A percentile compares a stretch with the other conserved stretches of the same genome.
Conservation (phyloP, 345 rosid genomes). For the Gynandropsis gynandra region DNA sequence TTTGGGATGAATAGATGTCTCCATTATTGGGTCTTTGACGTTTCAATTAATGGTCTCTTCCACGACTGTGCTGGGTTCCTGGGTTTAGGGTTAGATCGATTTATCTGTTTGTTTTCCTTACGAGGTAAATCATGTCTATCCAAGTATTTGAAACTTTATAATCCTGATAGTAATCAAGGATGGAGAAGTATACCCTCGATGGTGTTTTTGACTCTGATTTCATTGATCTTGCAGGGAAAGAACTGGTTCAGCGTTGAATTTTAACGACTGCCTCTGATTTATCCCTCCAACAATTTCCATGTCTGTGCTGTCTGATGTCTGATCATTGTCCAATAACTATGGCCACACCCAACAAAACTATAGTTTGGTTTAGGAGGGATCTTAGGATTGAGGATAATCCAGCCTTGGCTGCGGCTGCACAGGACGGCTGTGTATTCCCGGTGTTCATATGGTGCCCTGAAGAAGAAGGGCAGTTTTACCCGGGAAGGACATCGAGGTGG, state of each 20-base stretch:
- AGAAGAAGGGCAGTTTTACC: conserved; percentile 85
- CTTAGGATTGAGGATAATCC: conserved; percentile 93
- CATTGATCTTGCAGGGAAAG: not conserved
- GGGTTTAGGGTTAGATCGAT: not conserved
- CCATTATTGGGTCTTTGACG: not conserved
- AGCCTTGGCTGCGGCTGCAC: conserved; percentile 88
- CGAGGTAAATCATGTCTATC: not conserved
- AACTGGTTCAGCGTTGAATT: not conserved
- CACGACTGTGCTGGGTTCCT: not conserved
- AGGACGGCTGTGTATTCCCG: conserved; percentile 66
- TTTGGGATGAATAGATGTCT: not conserved
- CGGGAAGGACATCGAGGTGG: conserved; percentile 93
- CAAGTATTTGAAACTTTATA: not conserved
- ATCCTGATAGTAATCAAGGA: not conserved
- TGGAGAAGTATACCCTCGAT: not conserved
- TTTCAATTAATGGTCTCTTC: not conserved
- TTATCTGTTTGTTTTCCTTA: not conserved
- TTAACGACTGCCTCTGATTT: conserved; percentile 11
- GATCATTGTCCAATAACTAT: conserved; percentile 19
- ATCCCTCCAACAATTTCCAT: not conserved
- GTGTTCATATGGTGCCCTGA: conserved; percentile 89
- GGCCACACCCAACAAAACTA: conserved; percentile 45
- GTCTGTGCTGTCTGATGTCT: not conserved
- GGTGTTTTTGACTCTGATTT: not conserved
- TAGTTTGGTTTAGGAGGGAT: conserved; percentile 97